Evolutionary conservation across 1,284 basidiomycete genomes (phyloP), one percentile per base, ranked within the genome.

Genomic region (Marasmius sp.): DNA sequence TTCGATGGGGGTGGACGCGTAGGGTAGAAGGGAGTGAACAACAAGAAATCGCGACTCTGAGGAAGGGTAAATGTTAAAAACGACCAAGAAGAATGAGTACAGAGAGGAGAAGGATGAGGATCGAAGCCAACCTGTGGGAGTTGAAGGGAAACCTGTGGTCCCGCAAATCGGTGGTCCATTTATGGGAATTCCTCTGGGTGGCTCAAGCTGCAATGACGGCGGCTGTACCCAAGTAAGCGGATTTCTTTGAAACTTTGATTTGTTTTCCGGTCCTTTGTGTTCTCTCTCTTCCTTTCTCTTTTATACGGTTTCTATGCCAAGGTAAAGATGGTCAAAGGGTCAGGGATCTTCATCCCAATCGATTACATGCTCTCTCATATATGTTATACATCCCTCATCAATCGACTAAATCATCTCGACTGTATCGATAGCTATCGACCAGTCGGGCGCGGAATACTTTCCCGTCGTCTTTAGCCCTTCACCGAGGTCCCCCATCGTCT

Each of bases 401-500:
- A 27, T 27, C 27, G 27, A 27, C 27, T 27, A 27, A 27, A 27
- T 27, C 27, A 27, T 27, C 27, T 27, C 27, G 5, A 45, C 43
- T 14, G 43, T 45, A 14, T 45, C 43, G 18, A 45, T 18, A 45
- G 18, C 14, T 45, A 14, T 14, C 43, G 14, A 45, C 14, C 18
- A 14, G 18, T 18, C 43, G 43, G 14, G 6, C 18, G 18, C 43
- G 43, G 43, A 45, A 14, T 18, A 14, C 18, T 14, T 14, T 18
- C 43, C 18, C 18, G 48, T n/a, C 6, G 27, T 18, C 27, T 49
- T 6, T 20, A 49, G 14, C 14, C 10, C 18, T 14, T 16, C 37
- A 54, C 37, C 52, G 22, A 52, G 11, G 34, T 9, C 8, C 57
- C 57, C 54, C 58, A 55, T 65, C 59, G 16, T 61, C 43, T 27